Evolutionary conservation across 192 early-diverging fungal genomes (phyloP), one percentile per base, ranked within the genome.

Genomic region (Rhizophagus prolifer): DNA sequence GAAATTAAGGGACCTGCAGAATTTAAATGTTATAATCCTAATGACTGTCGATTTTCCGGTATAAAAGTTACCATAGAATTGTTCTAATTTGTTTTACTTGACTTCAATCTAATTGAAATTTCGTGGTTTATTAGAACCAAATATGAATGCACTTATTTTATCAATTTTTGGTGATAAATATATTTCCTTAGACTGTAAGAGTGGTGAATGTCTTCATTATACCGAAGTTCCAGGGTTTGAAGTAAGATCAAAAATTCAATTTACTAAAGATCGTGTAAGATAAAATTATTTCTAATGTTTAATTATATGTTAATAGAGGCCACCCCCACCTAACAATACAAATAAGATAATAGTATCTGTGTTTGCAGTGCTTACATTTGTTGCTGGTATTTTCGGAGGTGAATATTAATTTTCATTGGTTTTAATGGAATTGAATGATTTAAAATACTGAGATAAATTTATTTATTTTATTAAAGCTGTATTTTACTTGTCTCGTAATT

Each of bases 121-220:
- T 44, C 12, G 12, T 44, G 10, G 10, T 66, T 54, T 60, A 25
- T 79, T 86, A 86, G 91, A 95, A 77, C 89, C 90, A 10, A 90
- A 90, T 38, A 94, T 96, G 89, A 92, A 95, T 80, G 88, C 91
- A n/a, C 84, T 94, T 26, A 96, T 97, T 31, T 82, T 84, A 9
- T 70, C 82, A 5, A 85, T 96, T 44, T 94, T 96, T 86, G 95
- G 93, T 41, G 96, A 97, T 65, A 85, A 88, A 30, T 90, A 90
- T 19, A 95, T 97, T 78, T 89, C 88, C 34, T 85, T 97, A 79
- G 72, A 81, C 23, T 97, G 96, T 75, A 79, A 82, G 63, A 90
- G 91, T 47, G 95, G 96, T 31, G 94, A 96, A 82, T 97, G 96
- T 78, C 75, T 96, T 63, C 94, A 96, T 81, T 92, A 92, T 73